Evolutionary conservation across 805 yeast species (phyloP), one percentile per base, ranked within the genome.

Genomic region (Myxozyma geophila): DNA sequence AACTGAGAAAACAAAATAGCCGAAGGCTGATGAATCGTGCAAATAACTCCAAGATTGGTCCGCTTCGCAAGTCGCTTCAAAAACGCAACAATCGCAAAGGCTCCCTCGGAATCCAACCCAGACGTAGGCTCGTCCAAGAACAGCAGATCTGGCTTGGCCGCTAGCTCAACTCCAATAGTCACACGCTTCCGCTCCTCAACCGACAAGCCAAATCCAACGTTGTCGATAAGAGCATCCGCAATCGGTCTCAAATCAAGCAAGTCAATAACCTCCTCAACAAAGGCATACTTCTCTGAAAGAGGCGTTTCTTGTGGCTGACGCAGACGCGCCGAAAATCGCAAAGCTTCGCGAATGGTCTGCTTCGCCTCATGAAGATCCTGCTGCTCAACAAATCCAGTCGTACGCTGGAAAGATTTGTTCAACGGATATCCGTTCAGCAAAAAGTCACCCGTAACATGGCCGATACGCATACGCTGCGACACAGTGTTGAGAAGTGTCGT

Each of bases 21-120:
- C 8, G 95, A 89, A 72, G 96, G 96, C 76, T 89, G 96, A 76
- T 89, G 95, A 70, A 89, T 89, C 35, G 96, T 89, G 79, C 88
- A 85, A 73, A 85, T 76, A 72, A 85, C 84, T 47, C 88, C 87
- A 73, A 85, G 87, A 47, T 88, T 88, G 1, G 69, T 19, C 69
- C 81, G 82, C 69, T 81, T 77, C 6, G 88, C 86, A 64, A 85
- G 74, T 69, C 83, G 83, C 74, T 85, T 80, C 84, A 85, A 80
- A 74, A 85, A 78, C 72, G 83, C 81, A 74, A 86, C 83, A 69
- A 85, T 82, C 40, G 88, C 81, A 87, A 87, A 85, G 13, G 88
- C 87, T 48, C 88, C 83, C 74, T 85, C 88, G 21, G 88, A 85
- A 72, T 85, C 89, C 71, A 85, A 76, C 75, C 89, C 89, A 54